Evolutionary conservation across 441 rosid species (phyloP).

Genomic region (Rhodomyrtus psidioides): DNA sequence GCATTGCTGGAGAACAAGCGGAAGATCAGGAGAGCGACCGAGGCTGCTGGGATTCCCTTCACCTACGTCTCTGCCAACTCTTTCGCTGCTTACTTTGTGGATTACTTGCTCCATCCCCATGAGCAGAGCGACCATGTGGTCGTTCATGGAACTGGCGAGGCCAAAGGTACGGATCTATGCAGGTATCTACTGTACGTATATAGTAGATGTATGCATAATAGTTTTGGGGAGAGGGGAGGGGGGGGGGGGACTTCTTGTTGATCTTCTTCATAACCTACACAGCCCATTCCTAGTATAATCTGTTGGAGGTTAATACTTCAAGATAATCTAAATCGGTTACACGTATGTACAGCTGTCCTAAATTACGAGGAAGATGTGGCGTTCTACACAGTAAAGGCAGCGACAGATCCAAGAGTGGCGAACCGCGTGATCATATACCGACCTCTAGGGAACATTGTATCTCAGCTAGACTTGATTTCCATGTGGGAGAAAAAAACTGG

Average conservation of each 20-base stretch:
- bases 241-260: neutral
- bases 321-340: neutral
- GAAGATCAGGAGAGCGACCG: conserved; percentile 27
- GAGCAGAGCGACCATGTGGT: conserved; percentile 2
- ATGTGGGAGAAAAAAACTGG: conserved; percentile 30
- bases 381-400: conserved; percentile 23
- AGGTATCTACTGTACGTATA: neutral
- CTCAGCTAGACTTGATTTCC: conserved; percentile 20
- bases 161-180: conserved; percentile 2
- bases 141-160: conserved; percentile 20
- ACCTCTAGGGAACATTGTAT: conserved; percentile 16
- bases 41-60: conserved; percentile 23
- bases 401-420: conserved; percentile 22
- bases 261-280: neutral
- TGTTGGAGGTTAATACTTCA: too few species aligned
- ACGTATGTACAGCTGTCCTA: conserved; percentile 13
- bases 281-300: neutral
- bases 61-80: conserved; percentile 35
- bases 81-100: conserved; percentile 23
- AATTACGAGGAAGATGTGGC: conserved; percentile 32
- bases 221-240: too few species aligned
- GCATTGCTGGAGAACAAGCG: conserved; percentile 24
- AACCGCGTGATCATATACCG: conserved; percentile 18
- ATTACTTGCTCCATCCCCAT: conserved; percentile 20
- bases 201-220: neutral